Base-by-base conservation (phyloP, 1,139 yeast species). In the Geotrichum europaeum region DNA sequence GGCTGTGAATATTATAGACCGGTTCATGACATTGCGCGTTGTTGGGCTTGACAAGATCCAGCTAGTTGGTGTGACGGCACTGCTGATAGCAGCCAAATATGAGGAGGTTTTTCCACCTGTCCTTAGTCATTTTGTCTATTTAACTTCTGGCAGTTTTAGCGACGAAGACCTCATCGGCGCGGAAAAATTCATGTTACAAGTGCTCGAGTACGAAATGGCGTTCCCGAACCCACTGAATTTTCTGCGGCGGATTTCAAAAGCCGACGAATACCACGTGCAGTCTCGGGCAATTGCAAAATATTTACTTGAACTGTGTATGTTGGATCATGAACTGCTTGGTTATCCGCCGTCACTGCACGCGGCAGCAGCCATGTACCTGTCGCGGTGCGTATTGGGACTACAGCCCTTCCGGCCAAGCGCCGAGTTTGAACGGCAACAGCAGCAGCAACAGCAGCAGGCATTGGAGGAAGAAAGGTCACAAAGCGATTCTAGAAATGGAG, bases 171-270 rank as follows among this genome's bases (percentile, higher is more conserved):
- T 92, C 60, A 80, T 91, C 68, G 88, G 85, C 70, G 96, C 96
- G 49, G 98, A 92, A 73, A 87, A 86, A 70, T 87, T 84, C 70
- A 86, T 92, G 59, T 76, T 92, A 63, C 87, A 89, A 67, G 84
- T 86, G 51, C 78, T 92, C 60, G 82, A 85, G 66, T 92, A 88
- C 74, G 89, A 89, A 72, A 79, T 91, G 69, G 87, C 89, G 69
- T 90, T 88, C 71, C 97, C 97, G 59, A 90, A 90, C 71, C 97
- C 98, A 62, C 87, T 92, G 91, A 91, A 91, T 75, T 92, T 91
- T 71, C 78, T 92, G 69, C 84, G 98, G 73, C 83, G 98, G 72
- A 89, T 90, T 62, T 89, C 96, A 57, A 90, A 90, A 74, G 98
- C 98, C 50, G 98, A 92, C 74, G 94, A 89, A 73, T 92, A 91